Percentiles rank a stretch among this genome's conserved stretches.
Conservation (phyloP, 176 grass and related monocot species). For the Oryza meyeriana region DNA sequence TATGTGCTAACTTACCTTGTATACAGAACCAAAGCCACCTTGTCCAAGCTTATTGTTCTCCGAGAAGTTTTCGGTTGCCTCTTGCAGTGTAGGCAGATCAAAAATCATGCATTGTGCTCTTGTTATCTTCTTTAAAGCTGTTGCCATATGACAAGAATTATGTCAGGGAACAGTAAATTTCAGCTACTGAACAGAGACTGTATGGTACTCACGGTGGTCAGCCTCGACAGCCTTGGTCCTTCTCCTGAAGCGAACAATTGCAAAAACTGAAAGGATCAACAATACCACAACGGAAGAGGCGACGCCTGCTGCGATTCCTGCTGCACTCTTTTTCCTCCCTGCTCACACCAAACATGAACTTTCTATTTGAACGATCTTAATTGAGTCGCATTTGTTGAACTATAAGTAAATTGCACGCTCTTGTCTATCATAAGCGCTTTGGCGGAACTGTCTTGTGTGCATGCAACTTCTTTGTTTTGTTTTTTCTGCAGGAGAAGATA, state of each 20-base stretch:
- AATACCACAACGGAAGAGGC: neutral
- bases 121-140: slow-evolving; percentile 17
- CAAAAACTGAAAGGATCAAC: slow-evolving; percentile 1
- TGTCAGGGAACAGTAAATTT: neutral
- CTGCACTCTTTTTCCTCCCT: slow-evolving; percentile 11
- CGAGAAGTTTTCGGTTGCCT: slow-evolving; percentile 46
- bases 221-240: slow-evolving; percentile 1
- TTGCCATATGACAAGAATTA: neutral
- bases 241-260: slow-evolving; percentile 2
- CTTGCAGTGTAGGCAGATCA: slow-evolving; percentile 30
- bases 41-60: slow-evolving; percentile 37
- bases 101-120: slow-evolving; percentile 32
- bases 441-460: too few species aligned
- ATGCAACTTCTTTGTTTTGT: neutral
- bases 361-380: neutral
- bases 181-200: neutral
- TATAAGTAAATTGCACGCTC: neutral
- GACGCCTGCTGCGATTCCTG: neutral
- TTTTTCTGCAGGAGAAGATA: neutral
- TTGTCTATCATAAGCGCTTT: too few species aligned
- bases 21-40: slow-evolving; percentile 43
- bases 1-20: slow-evolving; percentile 28
- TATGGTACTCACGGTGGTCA: slow-evolving; percentile 9
- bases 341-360: neutral
- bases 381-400: neutral